phyloP scores from a whole-genome alignment of 2,329 filamentous ascomycete genomes.

The Macrophomina phaseolina region DNA sequence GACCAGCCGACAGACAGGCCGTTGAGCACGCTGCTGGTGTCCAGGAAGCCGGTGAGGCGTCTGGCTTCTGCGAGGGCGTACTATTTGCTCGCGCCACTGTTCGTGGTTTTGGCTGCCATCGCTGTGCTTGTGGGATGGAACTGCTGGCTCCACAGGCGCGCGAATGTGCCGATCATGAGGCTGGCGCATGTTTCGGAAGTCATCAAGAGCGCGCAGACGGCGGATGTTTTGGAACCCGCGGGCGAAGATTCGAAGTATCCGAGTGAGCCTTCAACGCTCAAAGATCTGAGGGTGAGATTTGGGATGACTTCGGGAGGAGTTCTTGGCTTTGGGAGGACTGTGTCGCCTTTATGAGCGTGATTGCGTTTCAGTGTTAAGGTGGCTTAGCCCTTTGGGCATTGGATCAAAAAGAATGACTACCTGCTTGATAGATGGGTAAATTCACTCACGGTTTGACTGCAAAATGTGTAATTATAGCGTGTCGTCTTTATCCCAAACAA shows the following conservation, averaged over 20 bases:
- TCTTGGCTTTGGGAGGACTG: neutral
- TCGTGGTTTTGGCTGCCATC: neutral
- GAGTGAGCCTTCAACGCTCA: neutral
- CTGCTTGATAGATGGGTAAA: too few species aligned
- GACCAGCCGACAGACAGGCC: neutral
- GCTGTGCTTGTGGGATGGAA: neutral
- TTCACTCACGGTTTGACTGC: too few species aligned
- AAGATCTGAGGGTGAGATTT: neutral
- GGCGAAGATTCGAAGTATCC: neutral
- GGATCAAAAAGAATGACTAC: too few species aligned
- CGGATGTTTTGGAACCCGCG: neutral
- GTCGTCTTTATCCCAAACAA: too few species aligned
- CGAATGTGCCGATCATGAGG: slow-evolving; percentile 13
- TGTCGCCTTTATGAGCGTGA: neutral
- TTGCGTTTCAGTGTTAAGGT: too few species aligned
- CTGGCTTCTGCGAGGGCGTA: neutral
- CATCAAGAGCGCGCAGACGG: slow-evolving; percentile 16
- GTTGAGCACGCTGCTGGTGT: neutral
- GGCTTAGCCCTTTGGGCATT: too few species aligned
- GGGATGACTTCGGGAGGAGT: neutral
- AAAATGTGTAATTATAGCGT: too few species aligned
- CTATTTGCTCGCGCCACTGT: slow-evolving; percentile 3
- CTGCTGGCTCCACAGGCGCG: slow-evolving; percentile 1
- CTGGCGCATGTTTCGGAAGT: slow-evolving; percentile 9
- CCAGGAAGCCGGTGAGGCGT: neutral